Conservation (phyloP, 2,329 filamentous ascomycete species). For the Pestalotiopsis sp. region DNA sequence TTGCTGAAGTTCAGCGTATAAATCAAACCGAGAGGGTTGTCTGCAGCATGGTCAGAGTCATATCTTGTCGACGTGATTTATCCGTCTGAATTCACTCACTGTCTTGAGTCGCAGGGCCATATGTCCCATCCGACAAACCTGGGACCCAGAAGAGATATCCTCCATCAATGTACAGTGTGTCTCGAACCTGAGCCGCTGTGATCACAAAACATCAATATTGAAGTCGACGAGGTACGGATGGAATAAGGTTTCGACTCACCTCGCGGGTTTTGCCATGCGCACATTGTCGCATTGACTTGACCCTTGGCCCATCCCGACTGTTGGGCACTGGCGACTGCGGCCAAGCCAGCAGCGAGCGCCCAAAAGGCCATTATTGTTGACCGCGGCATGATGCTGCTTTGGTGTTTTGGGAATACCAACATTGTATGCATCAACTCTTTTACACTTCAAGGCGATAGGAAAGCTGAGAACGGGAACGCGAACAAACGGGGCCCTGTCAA, state of each 20-base stretch:
- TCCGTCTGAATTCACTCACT: constrained; percentile 39
- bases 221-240: not conserved
- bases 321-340: constrained; percentile 41
- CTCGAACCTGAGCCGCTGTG: constrained; percentile 60
- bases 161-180: constrained; percentile 69
- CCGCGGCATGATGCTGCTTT: constrained; percentile 29
- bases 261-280: constrained; percentile 53
- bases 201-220: constrained; percentile 26
- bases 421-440: constrained; percentile 18
- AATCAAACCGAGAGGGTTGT: constrained; percentile 54
- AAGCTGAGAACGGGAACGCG: not conserved
- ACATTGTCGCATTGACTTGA: constrained; percentile 63
- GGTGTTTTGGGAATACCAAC: not conserved
- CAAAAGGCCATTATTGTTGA: constrained; percentile 29
- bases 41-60: constrained; percentile 36
- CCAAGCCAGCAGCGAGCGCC: constrained; percentile 31
- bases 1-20: constrained; percentile 62
- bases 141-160: constrained; percentile 58
- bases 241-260: constrained; percentile 24
- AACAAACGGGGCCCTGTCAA: not conserved
- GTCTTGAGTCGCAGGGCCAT: constrained; percentile 33
- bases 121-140: constrained; percentile 48
- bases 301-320: constrained; percentile 49
- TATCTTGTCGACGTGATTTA: not conserved
- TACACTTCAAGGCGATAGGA: not conserved